These are phyloP conservation scores for Thielaviopsis musarum DNA, from an alignment of 2,329 filamentous ascomycete species.

Conservation along the genomic window DNA sequence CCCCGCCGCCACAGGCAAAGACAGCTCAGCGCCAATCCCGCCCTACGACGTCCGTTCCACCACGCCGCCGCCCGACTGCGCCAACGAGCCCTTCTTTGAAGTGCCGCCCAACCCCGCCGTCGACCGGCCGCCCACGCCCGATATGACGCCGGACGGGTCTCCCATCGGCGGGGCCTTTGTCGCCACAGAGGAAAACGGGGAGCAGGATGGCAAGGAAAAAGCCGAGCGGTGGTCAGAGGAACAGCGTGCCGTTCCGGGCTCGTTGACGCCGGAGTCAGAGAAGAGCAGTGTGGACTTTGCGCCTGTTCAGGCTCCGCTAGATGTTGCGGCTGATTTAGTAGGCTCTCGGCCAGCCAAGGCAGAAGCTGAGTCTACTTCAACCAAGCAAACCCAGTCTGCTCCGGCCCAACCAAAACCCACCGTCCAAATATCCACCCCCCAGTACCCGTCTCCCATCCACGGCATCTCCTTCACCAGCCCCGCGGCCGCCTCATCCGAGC, in stretches of 20 bases:
- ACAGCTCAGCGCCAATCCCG: neutral
- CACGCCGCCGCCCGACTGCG: neutral
- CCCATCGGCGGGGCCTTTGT: neutral
- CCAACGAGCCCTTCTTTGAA: neutral
- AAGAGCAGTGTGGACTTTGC: neutral
- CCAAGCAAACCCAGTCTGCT: neutral
- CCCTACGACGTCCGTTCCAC: neutral
- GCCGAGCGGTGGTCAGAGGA: neutral
- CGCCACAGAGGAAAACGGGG: neutral
- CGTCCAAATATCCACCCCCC: neutral
- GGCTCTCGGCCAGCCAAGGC: no score
- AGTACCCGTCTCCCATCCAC: conserved; percentile 4
- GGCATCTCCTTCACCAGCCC: conserved; percentile 3
- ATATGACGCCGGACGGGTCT: neutral
- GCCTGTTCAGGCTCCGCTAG: neutral
- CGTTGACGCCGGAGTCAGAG: conserved; percentile 12
- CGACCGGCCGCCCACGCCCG: neutral
- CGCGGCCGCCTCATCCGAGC: neutral
- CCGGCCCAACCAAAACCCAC: conserved; percentile 3
- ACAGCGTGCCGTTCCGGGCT: neutral
- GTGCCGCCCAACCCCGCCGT: neutral
- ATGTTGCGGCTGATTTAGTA: neutral
- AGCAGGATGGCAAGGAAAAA: neutral
- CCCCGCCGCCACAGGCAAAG: neutral
- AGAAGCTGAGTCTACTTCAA: neutral